Percentiles rank a stretch among this genome's conserved stretches.
phyloP scores from a whole-genome alignment of 306 rosid genomes.

The Trichosanthes cucumerina region DNA sequence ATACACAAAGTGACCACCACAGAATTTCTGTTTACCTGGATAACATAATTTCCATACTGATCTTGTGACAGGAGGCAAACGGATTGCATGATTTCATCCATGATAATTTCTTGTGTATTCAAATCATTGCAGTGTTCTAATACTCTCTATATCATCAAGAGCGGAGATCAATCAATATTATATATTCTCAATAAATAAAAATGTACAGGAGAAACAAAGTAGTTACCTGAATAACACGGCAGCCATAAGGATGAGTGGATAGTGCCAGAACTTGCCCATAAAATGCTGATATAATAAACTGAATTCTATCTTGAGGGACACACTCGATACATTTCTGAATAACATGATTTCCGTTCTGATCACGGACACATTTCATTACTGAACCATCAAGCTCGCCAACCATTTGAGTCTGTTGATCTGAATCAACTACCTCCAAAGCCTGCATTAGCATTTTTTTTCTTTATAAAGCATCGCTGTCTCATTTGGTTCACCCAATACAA shows the following conservation, averaged over 20 bases:
- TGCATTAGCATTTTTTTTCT: conserved; percentile 12
- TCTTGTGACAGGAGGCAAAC: conserved; percentile 84
- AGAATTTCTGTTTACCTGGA: conserved; percentile 50
- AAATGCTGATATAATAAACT: conserved; percentile 78
- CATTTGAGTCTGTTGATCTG: conserved; percentile 75
- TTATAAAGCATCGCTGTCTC: not conserved
- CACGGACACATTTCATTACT: conserved; percentile 83
- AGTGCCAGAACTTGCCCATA: conserved; percentile 88
- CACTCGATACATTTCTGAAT: conserved; percentile 90
- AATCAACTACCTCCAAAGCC: conserved; percentile 88
- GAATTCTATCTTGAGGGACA: conserved; percentile 78
- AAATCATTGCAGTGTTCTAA: conserved; percentile 77
- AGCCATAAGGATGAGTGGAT: conserved; percentile 96
- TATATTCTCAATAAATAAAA: conserved; percentile 1
- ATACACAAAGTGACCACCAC: not conserved
- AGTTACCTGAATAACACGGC: conserved; percentile 93
- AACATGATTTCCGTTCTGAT: conserved; percentile 96
- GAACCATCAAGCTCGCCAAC: conserved; percentile 85
- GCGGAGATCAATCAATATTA: conserved; percentile 17
- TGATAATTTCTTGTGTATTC: conserved; percentile 63
- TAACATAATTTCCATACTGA: conserved; percentile 95
- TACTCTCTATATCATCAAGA: conserved; percentile 68
- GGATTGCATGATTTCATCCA: conserved; percentile 93
- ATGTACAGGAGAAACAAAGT: conserved; percentile 2
- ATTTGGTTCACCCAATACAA: not conserved